Evolutionary conservation across 23 red algal genomes (phyloP).

Genomic region (Pyropia haitanensis): DNA sequence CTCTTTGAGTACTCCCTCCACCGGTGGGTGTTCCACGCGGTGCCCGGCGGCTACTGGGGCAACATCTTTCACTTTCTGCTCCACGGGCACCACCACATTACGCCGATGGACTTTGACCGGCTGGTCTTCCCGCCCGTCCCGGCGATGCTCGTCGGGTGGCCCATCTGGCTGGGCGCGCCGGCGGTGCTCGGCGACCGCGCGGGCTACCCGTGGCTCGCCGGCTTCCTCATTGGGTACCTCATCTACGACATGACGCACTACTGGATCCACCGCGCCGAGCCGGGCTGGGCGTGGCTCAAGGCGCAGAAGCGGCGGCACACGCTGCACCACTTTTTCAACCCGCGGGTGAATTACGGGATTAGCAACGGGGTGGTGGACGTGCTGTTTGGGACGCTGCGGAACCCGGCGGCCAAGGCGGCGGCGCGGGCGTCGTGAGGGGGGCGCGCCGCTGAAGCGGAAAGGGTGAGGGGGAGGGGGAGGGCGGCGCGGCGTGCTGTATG

Average conservation of each 20-base stretch:
- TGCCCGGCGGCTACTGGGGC: conserved; percentile 46
- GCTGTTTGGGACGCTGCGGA: conserved; percentile 64
- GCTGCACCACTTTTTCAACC: conserved; percentile 83
- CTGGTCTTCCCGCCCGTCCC: conserved; percentile 91
- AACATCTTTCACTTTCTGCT: conserved; percentile 98
- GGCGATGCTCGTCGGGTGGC: conserved; percentile 64
- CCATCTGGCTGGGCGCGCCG: conserved; percentile 59
- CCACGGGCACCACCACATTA: conserved; percentile 97
- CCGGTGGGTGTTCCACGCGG: conserved; percentile 78
- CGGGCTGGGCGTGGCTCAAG: conserved; percentile 50
- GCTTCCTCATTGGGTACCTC: conserved; percentile 81
- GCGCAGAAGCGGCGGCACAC: conserved; percentile 84
- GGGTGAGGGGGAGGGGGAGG: no score
- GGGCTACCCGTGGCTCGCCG: conserved; percentile 72
- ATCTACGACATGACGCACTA: conserved; percentile 99
- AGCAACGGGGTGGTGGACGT: conserved; percentile 73
- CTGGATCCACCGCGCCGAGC: conserved; percentile 81
- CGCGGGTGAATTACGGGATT: conserved; percentile 84
- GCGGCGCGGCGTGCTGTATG: no score
- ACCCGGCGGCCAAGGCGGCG: conserved; percentile 5
- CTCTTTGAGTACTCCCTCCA: conserved; percentile 92
- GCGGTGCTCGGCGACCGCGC: conserved; percentile 23
- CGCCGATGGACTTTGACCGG: conserved; percentile 90
- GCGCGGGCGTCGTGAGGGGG: no score
- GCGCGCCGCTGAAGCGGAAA: no score